Evolutionary conservation across 2,329 filamentous ascomycete genomes (phyloP).

Genomic region (Cordyceps militaris): DNA sequence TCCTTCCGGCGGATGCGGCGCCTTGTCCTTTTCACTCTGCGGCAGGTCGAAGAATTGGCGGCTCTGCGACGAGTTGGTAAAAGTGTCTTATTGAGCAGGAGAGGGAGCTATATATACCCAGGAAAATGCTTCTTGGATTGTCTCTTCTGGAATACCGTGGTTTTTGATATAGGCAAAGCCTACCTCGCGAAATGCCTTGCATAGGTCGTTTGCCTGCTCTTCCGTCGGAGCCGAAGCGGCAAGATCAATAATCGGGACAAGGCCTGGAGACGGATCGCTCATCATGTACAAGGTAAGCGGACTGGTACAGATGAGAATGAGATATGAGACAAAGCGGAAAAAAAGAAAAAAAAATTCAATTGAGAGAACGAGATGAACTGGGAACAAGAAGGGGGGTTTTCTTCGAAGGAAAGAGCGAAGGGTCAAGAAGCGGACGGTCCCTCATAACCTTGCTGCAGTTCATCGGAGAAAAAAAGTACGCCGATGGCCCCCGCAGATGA

Average conservation of each 20-base stretch:
- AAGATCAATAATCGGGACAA: constrained; percentile 4
- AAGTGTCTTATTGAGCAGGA: neutral
- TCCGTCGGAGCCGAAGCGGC: neutral
- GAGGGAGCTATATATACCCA: constrained; percentile 20
- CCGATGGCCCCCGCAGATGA: neutral
- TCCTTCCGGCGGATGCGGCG: constrained; percentile 25
- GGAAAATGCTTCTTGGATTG: constrained; percentile 31
- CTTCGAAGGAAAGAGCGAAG: neutral
- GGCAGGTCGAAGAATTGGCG: constrained; percentile 26
- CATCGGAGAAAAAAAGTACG: neutral
- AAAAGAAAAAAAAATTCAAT: neutral
- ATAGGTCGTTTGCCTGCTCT: constrained; percentile 16
- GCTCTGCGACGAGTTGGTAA: constrained; percentile 15
- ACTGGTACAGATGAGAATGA: neutral
- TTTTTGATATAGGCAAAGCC: constrained; percentile 30
- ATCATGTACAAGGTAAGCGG: neutral
- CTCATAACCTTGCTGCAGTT: neutral
- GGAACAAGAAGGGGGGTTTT: neutral
- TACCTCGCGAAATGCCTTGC: constrained; percentile 24
- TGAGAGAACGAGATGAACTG: neutral
- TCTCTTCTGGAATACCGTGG: constrained; percentile 26
- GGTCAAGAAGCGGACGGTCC: neutral
- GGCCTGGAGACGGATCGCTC: neutral
- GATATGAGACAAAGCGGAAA: neutral
- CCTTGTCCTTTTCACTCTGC: constrained; percentile 25